These are phyloP conservation scores for Wallacemonas sp. DNA, from an alignment of 208 protist species.

Conservation along the genomic window DNA sequence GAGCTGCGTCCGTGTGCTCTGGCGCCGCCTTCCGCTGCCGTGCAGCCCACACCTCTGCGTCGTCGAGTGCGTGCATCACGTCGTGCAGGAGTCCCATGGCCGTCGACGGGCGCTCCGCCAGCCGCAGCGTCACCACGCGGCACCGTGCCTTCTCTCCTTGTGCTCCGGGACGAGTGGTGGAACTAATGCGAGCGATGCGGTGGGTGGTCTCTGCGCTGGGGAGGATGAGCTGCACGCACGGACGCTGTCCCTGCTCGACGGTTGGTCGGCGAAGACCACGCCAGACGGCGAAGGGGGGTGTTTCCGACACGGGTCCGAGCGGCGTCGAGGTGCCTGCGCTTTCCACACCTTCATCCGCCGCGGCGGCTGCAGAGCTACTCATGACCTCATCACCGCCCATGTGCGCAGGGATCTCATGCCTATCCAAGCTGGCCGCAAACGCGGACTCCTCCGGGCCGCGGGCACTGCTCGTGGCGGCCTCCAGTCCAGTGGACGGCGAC, in stretches of 20 bases:
- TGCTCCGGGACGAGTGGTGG: too few species aligned
- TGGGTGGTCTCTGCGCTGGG: too few species aligned
- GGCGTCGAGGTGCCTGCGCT: not conserved
- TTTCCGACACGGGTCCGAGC: constrained; percentile 1
- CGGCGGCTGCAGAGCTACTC: not conserved
- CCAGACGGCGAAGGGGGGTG: constrained; percentile 9
- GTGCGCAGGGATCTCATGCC: constrained; percentile 50
- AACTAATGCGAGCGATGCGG: too few species aligned
- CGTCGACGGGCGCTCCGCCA: constrained; percentile 13
- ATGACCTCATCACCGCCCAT: constrained; percentile 18
- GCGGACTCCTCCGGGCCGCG: too few species aligned
- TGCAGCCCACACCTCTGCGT: constrained; percentile 11
- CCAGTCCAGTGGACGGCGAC: too few species aligned
- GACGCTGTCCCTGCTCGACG: not conserved
- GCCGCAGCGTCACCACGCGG: constrained; percentile 17
- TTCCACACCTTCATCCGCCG: too few species aligned
- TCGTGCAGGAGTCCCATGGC: constrained; percentile 4
- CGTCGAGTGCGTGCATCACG: constrained; percentile 12
- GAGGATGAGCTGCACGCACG: not conserved
- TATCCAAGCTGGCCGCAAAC: constrained; percentile 35
- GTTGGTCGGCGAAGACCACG: not conserved
- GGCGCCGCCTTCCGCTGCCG: not conserved
- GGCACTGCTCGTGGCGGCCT: too few species aligned
- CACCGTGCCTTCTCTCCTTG: too few species aligned
- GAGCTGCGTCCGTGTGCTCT: too few species aligned